Evolutionary conservation across 352 stramenopile species (phyloP).

Genomic region (Globisporangium nodosum): DNA sequence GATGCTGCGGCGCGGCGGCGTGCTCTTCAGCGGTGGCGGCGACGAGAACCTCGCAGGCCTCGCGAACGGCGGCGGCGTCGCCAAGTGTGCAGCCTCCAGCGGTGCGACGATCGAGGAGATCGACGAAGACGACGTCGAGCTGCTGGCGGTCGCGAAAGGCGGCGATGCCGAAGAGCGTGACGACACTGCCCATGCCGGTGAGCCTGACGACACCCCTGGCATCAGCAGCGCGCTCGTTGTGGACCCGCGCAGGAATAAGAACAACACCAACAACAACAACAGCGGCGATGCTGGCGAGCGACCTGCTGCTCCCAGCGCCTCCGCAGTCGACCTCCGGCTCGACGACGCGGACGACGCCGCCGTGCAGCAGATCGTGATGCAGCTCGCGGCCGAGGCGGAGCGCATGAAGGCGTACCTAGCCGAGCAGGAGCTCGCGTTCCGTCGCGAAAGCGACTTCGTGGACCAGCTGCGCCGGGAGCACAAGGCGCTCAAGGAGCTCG

Average conservation of each 20-base stretch:
- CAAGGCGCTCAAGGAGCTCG: slow-evolving; percentile 24
- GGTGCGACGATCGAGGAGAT: slow-evolving; percentile 12
- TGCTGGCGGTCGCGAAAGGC: not conserved
- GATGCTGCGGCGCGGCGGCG: slow-evolving; percentile 1
- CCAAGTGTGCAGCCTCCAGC: not conserved
- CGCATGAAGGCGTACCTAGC: slow-evolving; percentile 30
- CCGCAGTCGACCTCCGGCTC: slow-evolving; percentile 1
- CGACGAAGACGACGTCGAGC: slow-evolving; percentile 6
- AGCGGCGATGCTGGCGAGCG: not conserved
- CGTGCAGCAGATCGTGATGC: slow-evolving; percentile 24
- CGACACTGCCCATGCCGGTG: not conserved
- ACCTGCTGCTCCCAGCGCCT: not conserved
- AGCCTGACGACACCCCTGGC: too few relatives aligned
- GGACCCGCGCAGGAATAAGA: not conserved
- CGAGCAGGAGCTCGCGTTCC: slow-evolving; percentile 29
- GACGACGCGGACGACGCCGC: slow-evolving; percentile 13
- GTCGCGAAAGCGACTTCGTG: slow-evolving; percentile 20
- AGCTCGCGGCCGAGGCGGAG: slow-evolving; percentile 22
- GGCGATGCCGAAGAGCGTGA: not conserved
- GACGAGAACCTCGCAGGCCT: not conserved
- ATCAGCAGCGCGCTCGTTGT: not conserved
- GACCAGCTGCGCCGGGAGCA: slow-evolving; percentile 31
- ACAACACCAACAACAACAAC: not conserved
- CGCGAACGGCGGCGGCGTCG: not conserved
- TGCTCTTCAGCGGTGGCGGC: not conserved